Percentiles rank a stretch among this genome's conserved stretches.
Conservation (phyloP, 208 protist genomes). For the Ichthyophonus hoferi region DNA sequence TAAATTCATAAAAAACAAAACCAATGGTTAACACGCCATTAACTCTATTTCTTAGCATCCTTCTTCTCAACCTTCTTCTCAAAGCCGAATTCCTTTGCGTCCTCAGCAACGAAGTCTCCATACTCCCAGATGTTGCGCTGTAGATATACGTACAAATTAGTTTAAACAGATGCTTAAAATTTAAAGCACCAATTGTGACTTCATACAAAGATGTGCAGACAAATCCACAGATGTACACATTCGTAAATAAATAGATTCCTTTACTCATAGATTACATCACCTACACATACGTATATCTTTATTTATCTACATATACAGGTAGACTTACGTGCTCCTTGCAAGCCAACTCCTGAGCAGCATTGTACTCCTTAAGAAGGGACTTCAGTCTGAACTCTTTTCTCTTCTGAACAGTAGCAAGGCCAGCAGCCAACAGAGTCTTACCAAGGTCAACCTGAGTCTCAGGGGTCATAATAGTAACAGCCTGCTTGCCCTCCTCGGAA, state of each 20-base stretch:
- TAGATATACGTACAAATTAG: not conserved
- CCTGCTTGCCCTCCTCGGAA: not conserved
- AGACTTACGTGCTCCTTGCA: not conserved
- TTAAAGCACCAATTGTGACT: not conserved
- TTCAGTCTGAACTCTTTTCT: not conserved
- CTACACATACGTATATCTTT: not conserved
- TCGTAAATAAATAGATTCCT: not conserved
- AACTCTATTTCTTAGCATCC: not conserved
- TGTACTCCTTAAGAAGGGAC: not conserved
- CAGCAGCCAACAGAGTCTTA: not conserved
- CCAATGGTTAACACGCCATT: no score
- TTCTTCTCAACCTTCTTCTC: not conserved
- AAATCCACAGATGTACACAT: not conserved
- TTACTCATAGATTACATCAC: not conserved
- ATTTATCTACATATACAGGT: not conserved
- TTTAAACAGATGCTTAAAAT: not conserved
- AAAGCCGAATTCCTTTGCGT: conserved; percentile 19
- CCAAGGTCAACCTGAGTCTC: not conserved
- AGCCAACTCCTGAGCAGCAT: not conserved
- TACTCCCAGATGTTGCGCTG: conserved; percentile 37
- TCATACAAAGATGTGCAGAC: not conserved
- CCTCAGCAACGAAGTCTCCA: conserved; percentile 24
- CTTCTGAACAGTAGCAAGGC: not conserved
- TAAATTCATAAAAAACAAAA: no score
- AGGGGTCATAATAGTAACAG: conserved; percentile 14